Base-by-base conservation (phyloP, 2,329 filamentous ascomycete species). In the Sporothrix variecibatus region DNA sequence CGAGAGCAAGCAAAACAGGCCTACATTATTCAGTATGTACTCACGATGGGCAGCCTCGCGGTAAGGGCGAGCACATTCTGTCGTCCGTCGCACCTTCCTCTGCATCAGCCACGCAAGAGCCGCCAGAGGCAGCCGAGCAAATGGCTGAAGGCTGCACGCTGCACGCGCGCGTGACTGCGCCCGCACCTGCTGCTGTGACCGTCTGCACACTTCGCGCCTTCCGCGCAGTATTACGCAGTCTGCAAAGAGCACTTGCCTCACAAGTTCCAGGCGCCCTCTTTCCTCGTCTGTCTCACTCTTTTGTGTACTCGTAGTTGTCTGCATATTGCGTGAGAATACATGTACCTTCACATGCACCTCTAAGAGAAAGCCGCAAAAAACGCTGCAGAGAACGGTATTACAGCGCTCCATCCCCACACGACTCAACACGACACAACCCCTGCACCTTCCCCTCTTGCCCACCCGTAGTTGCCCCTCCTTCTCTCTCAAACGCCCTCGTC, bases 351-450 rank as follows among this genome's bases (percentile, higher is more conserved):
- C 3, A n/a, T 60, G 28, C 56, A n/a, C 17, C 56, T 60, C 38
- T 26, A 28, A 26, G 60, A 31, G 6, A n/a, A 31, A 23, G 34
- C 34, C 31, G 60, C 34, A 23, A n/a, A 31, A 43, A 20, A 64
- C 31, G 31, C 28, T 38, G 60, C 26, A 64, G 28, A 31, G 11
- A 6, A n/a, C 43, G 17, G n/a, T 46, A 26, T 23, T 53, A 31
- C 67, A 70, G 43, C 43, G 67, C 46, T 53, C 49, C 67, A 70
- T 17, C 8, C 49, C 3, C 43, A 20, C 9, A 17, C 46, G 7
- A n/a, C 49, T 17, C 26, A 51, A 49, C 65, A 69, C 26, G 65
- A 51, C 60, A 64, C 31, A 65, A 65, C 65, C 65, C 65, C 64
- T 67, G 67, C 43, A 34, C 26, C 31, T 69, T 51, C 67, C 26